Evolutionary conservation across 2,329 filamentous ascomycete species (phyloP).

Genomic region (Didymella sp.): DNA sequence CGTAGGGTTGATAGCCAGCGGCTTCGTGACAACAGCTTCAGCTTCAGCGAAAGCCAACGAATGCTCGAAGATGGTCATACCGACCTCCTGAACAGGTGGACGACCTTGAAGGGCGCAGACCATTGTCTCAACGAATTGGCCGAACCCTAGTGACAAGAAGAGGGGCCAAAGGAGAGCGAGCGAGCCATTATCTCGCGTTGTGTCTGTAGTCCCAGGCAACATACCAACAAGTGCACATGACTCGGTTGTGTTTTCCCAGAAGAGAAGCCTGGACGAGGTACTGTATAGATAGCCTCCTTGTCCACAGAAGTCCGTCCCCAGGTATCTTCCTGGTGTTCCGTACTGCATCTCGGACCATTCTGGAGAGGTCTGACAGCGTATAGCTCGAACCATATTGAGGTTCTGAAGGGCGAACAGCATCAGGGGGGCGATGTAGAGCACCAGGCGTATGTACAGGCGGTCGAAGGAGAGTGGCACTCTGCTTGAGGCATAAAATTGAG

Average conservation of each 20-base stretch:
- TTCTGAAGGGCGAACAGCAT: constrained; percentile 63
- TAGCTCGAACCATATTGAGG: constrained; percentile 75
- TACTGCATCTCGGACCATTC: constrained; percentile 56
- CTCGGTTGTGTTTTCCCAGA: constrained; percentile 74
- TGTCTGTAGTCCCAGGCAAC: constrained; percentile 61
- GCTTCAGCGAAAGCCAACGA: constrained; percentile 95
- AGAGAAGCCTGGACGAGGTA: constrained; percentile 73
- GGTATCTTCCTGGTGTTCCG: constrained; percentile 51
- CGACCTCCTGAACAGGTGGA: constrained; percentile 80
- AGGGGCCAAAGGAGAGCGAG: constrained; percentile 78
- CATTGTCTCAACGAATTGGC: constrained; percentile 88
- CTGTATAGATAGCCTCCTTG: constrained; percentile 74
- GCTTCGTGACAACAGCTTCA: constrained; percentile 82
- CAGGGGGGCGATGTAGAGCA: constrained; percentile 43
- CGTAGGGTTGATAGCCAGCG: constrained; percentile 75
- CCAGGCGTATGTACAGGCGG: constrained; percentile 63
- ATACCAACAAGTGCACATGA: constrained; percentile 81
- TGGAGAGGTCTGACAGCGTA: constrained; percentile 83
- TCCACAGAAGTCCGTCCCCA: constrained; percentile 59
- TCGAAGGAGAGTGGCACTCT: constrained; percentile 77
- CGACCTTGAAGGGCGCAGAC: constrained; percentile 87
- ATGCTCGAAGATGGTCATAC: constrained; percentile 96
- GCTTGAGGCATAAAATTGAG: constrained; percentile 91
- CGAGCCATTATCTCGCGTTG: constrained; percentile 72
- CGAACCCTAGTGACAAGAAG: constrained; percentile 71